A percentile compares a stretch with the other conserved stretches of the same genome.
These are phyloP conservation scores for Fomitiporia mediterranea DNA, from an alignment of 1,284 basidiomycete species.

Conservation along the genomic window DNA sequence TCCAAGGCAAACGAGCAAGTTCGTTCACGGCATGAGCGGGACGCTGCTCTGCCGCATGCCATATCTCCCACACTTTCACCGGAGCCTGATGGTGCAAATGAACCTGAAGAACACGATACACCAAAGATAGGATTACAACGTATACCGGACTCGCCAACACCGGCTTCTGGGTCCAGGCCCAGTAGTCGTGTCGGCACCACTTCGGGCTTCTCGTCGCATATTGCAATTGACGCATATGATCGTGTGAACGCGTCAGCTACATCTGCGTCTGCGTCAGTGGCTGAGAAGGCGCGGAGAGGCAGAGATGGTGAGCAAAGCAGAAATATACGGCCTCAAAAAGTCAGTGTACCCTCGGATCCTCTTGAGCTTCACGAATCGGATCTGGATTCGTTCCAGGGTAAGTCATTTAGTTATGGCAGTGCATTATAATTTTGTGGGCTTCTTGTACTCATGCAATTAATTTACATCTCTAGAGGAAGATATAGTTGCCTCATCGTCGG, in stretches of 20 bases:
- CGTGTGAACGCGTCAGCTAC: background rate
- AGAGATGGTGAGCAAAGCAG: background rate
- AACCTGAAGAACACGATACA: constrained; percentile 26
- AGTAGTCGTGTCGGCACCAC: background rate
- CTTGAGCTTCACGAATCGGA: constrained; percentile 17
- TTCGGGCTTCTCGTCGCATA: background rate
- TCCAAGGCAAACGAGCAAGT: too few species aligned
- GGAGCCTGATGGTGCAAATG: constrained; percentile 24
- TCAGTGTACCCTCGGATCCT: constrained; percentile 13
- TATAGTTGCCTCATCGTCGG: constrained; percentile 16
- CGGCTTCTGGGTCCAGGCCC: background rate
- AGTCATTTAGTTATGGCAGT: too few species aligned
- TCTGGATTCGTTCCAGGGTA: constrained; percentile 18
- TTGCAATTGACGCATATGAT: background rate
- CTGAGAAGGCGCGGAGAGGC: background rate
- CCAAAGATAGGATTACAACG: constrained; percentile 4
- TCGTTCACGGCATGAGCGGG: background rate
- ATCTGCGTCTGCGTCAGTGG: background rate
- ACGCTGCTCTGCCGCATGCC: constrained; percentile 36
- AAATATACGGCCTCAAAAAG: background rate
- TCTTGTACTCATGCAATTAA: background rate
- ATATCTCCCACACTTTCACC: constrained; percentile 34
- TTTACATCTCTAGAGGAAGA: constrained; percentile 13
- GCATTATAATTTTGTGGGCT: background rate
- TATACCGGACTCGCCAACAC: constrained; percentile 5